Percentiles rank a stretch among this genome's conserved stretches.
These are phyloP conservation scores for Neofusicoccum umdonicola DNA, from an alignment of 2,329 filamentous ascomycete genomes.

Conservation along the genomic window DNA sequence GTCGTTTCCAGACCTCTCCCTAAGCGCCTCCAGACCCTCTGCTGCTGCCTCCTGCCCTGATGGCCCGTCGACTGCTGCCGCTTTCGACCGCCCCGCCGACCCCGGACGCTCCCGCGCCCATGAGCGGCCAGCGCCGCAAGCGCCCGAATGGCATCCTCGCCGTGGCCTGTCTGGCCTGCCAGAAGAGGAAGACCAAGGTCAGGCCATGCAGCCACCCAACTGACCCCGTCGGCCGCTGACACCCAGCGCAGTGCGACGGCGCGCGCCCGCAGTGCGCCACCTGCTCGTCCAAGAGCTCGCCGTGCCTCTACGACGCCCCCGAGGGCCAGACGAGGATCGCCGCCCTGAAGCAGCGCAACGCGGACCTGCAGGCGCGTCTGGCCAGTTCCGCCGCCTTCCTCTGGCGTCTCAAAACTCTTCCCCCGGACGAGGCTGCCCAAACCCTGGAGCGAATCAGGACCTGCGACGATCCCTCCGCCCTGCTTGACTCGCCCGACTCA, in stretches of 20 bases:
- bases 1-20: not conserved
- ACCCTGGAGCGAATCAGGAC: constrained; percentile 19
- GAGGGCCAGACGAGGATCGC: constrained; percentile 6
- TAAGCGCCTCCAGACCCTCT: not conserved
- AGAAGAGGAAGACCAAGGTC: constrained; percentile 10
- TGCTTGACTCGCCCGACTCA: not conserved
- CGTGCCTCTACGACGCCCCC: not conserved
- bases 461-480: not conserved
- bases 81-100: not conserved
- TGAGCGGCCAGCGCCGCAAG: not conserved
- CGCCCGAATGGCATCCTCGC: constrained; percentile 5
- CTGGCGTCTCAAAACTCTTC: constrained; percentile 22
- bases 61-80: not conserved
- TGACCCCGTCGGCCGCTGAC: not conserved
- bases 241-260: not conserved
- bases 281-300: not conserved
- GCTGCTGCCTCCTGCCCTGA: not conserved
- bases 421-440: constrained; percentile 18
- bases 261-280: not conserved
- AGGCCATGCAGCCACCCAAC: not conserved
- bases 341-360: not conserved
- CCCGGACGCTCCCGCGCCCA: not conserved
- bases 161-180: not conserved
- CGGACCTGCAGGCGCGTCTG: not conserved
- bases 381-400: constrained; percentile 19